Conservation (phyloP, 1,284 basidiomycete species). For the Coriolopsis trogii region DNA sequence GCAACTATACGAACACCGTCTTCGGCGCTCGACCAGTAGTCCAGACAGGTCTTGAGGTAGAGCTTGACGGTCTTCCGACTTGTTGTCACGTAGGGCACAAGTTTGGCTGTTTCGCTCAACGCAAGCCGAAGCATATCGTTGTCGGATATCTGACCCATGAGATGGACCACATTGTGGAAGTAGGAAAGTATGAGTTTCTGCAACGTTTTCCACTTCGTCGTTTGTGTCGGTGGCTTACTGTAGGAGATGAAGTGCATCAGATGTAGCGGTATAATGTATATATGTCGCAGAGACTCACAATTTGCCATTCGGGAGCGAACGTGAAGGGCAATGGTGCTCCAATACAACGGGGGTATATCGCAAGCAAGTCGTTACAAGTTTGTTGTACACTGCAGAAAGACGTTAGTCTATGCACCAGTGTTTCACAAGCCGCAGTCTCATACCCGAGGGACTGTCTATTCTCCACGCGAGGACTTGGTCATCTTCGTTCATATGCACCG, state of each 20-base stretch:
- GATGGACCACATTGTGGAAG: constrained; percentile 82
- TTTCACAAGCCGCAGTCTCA: constrained; percentile 7
- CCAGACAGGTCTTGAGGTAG: constrained; percentile 87
- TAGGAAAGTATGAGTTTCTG: constrained; percentile 90
- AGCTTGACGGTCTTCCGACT: constrained; percentile 84
- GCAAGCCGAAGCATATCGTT: constrained; percentile 72
- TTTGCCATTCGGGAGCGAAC: constrained; percentile 80
- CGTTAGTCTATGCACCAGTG: not conserved
- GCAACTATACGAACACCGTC: constrained; percentile 88
- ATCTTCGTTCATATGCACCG: constrained; percentile 90
- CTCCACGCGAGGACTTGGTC: constrained; percentile 76
- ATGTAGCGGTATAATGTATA: not conserved
- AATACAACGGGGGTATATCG: constrained; percentile 92
- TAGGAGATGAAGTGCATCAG: not conserved
- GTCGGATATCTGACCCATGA: constrained; percentile 79
- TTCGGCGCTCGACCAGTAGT: constrained; percentile 81
- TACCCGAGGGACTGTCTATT: constrained; percentile 79
- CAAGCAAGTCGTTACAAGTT: constrained; percentile 86
- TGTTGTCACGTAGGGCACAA: constrained; percentile 84
- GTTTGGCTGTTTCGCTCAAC: constrained; percentile 81
- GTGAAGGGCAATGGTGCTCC: constrained; percentile 87
- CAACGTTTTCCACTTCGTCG: constrained; percentile 75
- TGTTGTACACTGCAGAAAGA: constrained; percentile 75
- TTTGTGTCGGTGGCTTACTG: constrained; percentile 80
- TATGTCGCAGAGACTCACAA: constrained; percentile 56